These are phyloP conservation scores for Dactylellina cionopaga DNA, from an alignment of 2,329 filamentous ascomycete species.

Conservation along the genomic window DNA sequence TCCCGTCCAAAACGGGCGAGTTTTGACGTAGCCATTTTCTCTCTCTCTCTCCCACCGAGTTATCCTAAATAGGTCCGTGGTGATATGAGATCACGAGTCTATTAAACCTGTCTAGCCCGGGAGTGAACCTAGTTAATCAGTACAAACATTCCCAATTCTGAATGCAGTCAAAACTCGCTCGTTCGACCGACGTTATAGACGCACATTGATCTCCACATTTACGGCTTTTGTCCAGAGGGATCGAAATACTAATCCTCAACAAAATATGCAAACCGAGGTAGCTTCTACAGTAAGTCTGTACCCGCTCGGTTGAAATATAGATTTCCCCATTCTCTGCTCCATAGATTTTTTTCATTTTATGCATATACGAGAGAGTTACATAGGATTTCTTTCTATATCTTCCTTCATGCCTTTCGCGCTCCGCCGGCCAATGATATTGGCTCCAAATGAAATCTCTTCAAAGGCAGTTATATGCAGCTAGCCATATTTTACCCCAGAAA, in stretches of 20 bases:
- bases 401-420: no score
- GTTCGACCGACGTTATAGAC: no score
- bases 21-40: constrained; percentile 50
- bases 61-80: constrained; percentile 25
- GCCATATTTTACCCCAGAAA: constrained; percentile 52
- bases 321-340: constrained; percentile 5
- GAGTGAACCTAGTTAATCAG: not conserved
- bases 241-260: not conserved
- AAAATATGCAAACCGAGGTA: not conserved
- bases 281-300: not conserved
- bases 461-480: constrained; percentile 33
- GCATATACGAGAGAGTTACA: no score
- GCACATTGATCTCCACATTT: no score
- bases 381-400: no score
- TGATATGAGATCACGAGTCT: constrained; percentile 45
- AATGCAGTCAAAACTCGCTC: constrained; percentile 22
- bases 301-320: constrained; percentile 27
- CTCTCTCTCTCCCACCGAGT: constrained; percentile 6
- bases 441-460: constrained; percentile 46
- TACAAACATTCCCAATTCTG: constrained; percentile 22
- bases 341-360: constrained; percentile 10
- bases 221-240: no score
- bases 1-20: constrained; percentile 22
- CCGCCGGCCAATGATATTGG: constrained; percentile 31
- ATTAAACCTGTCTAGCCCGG: constrained; percentile 18